phyloP scores from a whole-genome alignment of 768 basidiomycete species.

The Nidula microcarpa region DNA sequence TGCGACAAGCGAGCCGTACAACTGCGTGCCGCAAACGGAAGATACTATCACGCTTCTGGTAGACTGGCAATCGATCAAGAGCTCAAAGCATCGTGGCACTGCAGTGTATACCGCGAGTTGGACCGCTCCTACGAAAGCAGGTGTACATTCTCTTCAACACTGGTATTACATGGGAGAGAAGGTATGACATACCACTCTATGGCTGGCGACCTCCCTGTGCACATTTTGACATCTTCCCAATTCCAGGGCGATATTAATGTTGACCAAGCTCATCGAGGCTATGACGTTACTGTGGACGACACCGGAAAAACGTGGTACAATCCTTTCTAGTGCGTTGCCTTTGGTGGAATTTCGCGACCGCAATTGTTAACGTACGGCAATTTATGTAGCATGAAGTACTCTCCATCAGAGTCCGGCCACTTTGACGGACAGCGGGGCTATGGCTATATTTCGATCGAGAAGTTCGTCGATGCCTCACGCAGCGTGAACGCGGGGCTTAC shows the following conservation, averaged over 20 bases:
- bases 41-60: conserved; percentile 94
- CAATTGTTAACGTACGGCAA: not conserved
- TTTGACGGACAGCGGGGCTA: conserved; percentile 95
- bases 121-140: conserved; percentile 88
- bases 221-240: conserved; percentile 6
- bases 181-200: conserved; percentile 28
- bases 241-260: conserved; percentile 84
- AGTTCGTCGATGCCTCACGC: conserved; percentile 82
- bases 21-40: conserved; percentile 83
- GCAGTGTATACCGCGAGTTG: conserved; percentile 93
- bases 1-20: conserved; percentile 85
- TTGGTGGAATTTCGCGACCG: not conserved
- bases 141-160: conserved; percentile 87
- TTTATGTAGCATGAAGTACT: conserved; percentile 84
- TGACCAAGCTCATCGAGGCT: conserved; percentile 93
- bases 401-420: conserved; percentile 85
- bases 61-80: conserved; percentile 85
- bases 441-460: conserved; percentile 89
- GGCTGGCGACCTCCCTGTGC: not conserved
- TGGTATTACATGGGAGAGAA: conserved; percentile 97
- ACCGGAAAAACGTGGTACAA: conserved; percentile 84
- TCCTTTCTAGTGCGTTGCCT: conserved; percentile 76
- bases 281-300: conserved; percentile 85
- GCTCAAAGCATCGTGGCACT: conserved; percentile 74
- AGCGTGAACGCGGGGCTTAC: conserved; percentile 70